These are phyloP conservation scores for Crepidotus variabilis DNA, from an alignment of 768 basidiomycete genomes.

Conservation along the genomic window DNA sequence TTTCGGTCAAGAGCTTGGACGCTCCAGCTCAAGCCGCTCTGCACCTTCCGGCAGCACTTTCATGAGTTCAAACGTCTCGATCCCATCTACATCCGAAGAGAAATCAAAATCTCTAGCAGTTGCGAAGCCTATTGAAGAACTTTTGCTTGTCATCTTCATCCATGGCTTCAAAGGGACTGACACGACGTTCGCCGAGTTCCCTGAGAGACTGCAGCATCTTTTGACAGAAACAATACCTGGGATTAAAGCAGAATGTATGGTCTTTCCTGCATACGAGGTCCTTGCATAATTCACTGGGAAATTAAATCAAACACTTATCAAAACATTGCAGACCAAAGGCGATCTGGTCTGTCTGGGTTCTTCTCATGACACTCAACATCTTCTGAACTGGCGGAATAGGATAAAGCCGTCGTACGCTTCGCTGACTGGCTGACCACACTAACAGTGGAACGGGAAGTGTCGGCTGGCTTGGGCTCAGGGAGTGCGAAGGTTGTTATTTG, in stretches of 20 bases:
- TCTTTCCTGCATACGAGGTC: constrained; percentile 91
- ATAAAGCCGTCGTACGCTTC: constrained; percentile 78
- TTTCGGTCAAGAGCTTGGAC: no score
- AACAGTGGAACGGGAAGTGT: constrained; percentile 81
- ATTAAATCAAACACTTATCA: not conserved
- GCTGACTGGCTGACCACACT: constrained; percentile 91
- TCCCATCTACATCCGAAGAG: not conserved
- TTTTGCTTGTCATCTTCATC: constrained; percentile 70
- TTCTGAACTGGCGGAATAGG: constrained; percentile 35
- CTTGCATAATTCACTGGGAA: not conserved
- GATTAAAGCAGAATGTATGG: constrained; percentile 62
- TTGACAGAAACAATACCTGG: constrained; percentile 60
- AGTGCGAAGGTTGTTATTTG: constrained; percentile 82
- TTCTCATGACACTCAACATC: not conserved
- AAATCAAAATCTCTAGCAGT: constrained; percentile 11
- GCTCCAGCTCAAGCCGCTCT: no score
- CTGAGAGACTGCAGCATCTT: constrained; percentile 73
- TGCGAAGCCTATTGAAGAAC: constrained; percentile 29
- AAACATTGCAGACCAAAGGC: constrained; percentile 69
- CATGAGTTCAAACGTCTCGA: not conserved
- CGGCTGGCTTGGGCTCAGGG: constrained; percentile 71
- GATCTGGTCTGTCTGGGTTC: constrained; percentile 61
- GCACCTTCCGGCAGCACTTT: no score
- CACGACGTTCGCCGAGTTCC: constrained; percentile 74
- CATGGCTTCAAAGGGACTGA: constrained; percentile 71